These are phyloP conservation scores for Dictyostelium citrinum DNA, from an alignment of 78 protist species.

Conservation along the genomic window DNA sequence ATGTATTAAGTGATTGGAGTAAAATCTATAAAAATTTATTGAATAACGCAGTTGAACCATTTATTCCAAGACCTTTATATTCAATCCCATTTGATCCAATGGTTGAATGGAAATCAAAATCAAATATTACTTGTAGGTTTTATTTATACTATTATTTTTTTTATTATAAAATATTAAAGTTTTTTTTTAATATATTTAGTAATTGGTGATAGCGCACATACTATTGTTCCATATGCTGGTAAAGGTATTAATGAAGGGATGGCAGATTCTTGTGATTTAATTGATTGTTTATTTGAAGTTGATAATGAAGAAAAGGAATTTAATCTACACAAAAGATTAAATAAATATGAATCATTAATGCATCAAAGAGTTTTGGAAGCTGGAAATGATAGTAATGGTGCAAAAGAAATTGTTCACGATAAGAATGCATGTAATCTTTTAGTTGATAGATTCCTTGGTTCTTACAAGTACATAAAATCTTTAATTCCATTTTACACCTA, in stretches of 20 bases:
- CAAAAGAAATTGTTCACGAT: slow-evolving; percentile 5
- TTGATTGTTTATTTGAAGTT: not conserved
- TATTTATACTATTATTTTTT: too few relatives aligned
- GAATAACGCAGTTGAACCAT: not conserved
- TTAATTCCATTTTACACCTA: not conserved
- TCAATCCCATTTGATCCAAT: slow-evolving; percentile 2
- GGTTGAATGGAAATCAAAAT: not conserved
- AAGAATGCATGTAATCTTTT: not conserved
- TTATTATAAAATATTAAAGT: too few relatives aligned
- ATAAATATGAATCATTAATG: not conserved
- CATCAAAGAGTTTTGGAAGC: not conserved
- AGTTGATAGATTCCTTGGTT: not conserved
- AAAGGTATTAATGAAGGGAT: slow-evolving; percentile 55
- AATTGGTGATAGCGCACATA: slow-evolving; percentile 65
- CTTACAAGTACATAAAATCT: not conserved
- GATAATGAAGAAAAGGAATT: not conserved
- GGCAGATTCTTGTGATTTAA: slow-evolving; percentile 19
- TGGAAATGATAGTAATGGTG: not conserved
- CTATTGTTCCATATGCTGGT: slow-evolving; percentile 69
- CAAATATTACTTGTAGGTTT: not conserved
- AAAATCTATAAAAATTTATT: not conserved
- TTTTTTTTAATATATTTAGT: not conserved
- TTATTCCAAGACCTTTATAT: slow-evolving; percentile 7
- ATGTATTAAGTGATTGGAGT: slow-evolving; percentile 1
- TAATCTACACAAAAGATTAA: not conserved